Evolutionary conservation across 1,139 yeast genomes (phyloP).

Genomic region (Candida sp.): DNA sequence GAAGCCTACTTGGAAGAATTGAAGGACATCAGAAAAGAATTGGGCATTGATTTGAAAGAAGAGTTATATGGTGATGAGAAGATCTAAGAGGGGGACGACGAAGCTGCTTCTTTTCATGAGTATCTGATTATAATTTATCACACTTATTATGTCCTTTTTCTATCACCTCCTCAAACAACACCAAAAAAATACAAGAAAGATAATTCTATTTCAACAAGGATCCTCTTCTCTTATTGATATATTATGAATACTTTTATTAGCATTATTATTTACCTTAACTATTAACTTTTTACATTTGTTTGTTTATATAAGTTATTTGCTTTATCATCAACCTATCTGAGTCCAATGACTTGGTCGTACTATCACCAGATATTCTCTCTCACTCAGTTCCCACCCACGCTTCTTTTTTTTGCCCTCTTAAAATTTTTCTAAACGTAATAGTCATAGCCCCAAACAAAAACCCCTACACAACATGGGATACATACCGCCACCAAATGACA

Average conservation of each 20-base stretch:
- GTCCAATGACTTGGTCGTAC: not conserved
- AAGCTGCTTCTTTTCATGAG: too few relatives aligned
- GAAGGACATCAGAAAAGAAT: conserved; percentile 88
- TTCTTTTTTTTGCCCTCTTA: not conserved
- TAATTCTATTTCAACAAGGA: not conserved
- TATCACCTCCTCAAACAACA: not conserved
- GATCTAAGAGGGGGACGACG: not conserved
- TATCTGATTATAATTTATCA: not conserved
- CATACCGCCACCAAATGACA: conserved; percentile 32
- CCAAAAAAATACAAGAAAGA: not conserved
- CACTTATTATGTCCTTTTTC: not conserved
- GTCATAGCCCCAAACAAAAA: too few relatives aligned
- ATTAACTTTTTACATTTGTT: not conserved
- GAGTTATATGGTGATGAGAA: conserved; percentile 60
- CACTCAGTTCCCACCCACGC: not conserved
- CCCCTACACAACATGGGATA: conserved; percentile 26
- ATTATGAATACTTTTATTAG: not conserved
- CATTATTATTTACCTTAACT: not conserved
- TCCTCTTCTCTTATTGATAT: not conserved
- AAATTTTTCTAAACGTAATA: not conserved
- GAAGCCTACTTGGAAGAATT: conserved; percentile 95
- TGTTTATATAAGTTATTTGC: not conserved
- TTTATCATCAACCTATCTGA: not conserved
- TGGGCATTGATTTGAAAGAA: conserved; percentile 95
- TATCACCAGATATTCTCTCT: not conserved